A percentile compares a stretch with the other conserved stretches of the same genome.
phyloP scores from a whole-genome alignment of 768 basidiomycete species.

The Auricularia sp. region DNA sequence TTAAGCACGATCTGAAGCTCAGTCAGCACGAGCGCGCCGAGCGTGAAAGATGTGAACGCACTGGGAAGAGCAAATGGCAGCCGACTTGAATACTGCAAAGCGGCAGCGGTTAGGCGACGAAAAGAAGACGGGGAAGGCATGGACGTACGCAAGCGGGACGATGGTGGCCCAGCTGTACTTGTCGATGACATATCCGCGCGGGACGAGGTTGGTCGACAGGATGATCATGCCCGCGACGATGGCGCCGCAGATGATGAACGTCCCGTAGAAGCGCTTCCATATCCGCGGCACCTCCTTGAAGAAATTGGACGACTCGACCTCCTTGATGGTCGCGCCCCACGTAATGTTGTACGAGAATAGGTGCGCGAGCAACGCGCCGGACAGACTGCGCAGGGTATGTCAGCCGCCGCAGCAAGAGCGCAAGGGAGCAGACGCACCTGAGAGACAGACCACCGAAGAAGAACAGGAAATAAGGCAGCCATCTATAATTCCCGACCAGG shows the following conservation, averaged over 20 bases:
- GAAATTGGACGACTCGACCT: slow-evolving; percentile 82
- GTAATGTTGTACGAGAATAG: slow-evolving; percentile 28
- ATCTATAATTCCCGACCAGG: not conserved
- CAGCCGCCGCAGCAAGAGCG: no score
- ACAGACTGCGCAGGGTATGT: not conserved
- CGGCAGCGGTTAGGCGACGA: not conserved
- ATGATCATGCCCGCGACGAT: slow-evolving; percentile 46
- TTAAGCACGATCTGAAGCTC: not conserved
- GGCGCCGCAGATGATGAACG: slow-evolving; percentile 44
- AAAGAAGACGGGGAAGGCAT: not conserved
- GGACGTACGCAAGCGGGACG: slow-evolving; percentile 57
- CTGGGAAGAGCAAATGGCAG: not conserved
- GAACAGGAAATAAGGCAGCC: slow-evolving; percentile 29
- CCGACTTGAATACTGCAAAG: not conserved
- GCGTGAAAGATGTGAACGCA: not conserved
- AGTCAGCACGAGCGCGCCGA: not conserved
- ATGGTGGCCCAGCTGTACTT: slow-evolving; percentile 44
- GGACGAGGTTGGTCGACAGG: slow-evolving; percentile 41
- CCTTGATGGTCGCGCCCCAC: slow-evolving; percentile 76
- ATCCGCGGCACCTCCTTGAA: slow-evolving; percentile 85
- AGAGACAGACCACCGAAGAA: slow-evolving; percentile 56
- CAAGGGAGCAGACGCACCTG: not conserved
- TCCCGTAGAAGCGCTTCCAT: slow-evolving; percentile 64
- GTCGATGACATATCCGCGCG: slow-evolving; percentile 53
- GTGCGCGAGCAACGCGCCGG: slow-evolving; percentile 28